Conservation (phyloP, 2,329 filamentous ascomycete genomes). For the Botrytis byssoidea region DNA sequence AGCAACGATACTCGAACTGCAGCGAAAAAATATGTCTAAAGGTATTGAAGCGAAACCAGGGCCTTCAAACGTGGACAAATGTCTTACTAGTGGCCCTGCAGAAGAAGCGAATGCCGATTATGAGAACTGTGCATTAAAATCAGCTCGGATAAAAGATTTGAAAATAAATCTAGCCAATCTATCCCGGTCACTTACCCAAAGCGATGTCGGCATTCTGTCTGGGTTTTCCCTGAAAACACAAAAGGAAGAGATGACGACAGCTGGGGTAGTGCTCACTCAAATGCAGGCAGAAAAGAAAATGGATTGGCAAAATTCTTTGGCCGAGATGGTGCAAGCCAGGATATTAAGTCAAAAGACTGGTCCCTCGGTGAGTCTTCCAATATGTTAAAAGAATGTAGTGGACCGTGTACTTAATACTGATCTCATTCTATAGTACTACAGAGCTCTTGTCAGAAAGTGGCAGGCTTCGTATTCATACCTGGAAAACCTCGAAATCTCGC, state of each 20-base stretch:
- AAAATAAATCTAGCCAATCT: not conserved
- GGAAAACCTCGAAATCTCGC: not conserved
- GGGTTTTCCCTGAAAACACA: accelerated
- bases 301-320: not conserved
- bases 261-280: accelerated
- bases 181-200: not conserved
- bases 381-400: not conserved
- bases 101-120: not conserved
- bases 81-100: not conserved
- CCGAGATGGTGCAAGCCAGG: not conserved
- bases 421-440: not conserved
- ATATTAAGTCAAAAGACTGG: not conserved
- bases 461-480: not conserved
- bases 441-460: not conserved
- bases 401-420: not conserved
- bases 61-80: no score
- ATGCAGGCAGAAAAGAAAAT: not conserved
- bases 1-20: not conserved
- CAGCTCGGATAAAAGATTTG: no score
- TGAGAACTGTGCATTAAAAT: no score
- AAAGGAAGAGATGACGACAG: accelerated
- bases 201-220: not conserved
- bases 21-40: not conserved
- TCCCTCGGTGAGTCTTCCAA: not conserved
- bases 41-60: not conserved